Base-by-base conservation (phyloP, 495 filamentous ascomycete species). In the Cercophora sp. region DNA sequence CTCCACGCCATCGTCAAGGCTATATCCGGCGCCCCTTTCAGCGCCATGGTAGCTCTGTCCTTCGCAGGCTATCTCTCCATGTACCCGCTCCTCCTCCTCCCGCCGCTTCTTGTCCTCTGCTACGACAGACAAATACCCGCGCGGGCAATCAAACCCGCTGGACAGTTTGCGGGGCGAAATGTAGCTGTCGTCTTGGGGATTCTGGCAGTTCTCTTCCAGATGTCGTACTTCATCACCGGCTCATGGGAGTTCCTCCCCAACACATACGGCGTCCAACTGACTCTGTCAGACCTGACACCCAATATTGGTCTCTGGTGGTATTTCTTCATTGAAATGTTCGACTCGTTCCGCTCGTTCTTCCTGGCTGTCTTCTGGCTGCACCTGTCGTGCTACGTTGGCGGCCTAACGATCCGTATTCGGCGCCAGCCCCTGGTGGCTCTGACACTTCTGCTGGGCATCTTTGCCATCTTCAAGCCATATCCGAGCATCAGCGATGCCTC, bases 241-340 rank as follows among this genome's bases (percentile, higher is more conserved):
- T 89, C 87, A 24, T 90, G 85, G 80, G 83, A 91, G 45, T 97
- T 96, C 63, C 69, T 97, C 5, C 72, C 79, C 2, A 88, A 90
- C 9, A 96, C 92, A 1, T 98, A 98, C 64, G 89, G 91, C 49
- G 87, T 95, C 22, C 90, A 92, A 59, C 77, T 98, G 11, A 81
- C 93, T 3, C 82, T 98, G 3, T 91, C 91, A 1, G 94, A 97
- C 70, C 75, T 98, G 36, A 92, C 92, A 0, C 93, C 93, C 19
- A 98, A 97, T 57, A 85, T 94, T 32, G 93, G 93, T 1, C 78
- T 98, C 0, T 98, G 93, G 93, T 98, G 93, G 93, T 98, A 98
- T 72, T 98, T 97, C 70, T 97, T 98, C 72, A 94, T 92, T 59
- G 93, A 98, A 71, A 98, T 98, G 83, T 98, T 98, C 66, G 93